Evolutionary conservation across 257 asterid genomes (phyloP), one percentile per base, ranked within the genome.

Genomic region (Gardenia jasminoides): DNA sequence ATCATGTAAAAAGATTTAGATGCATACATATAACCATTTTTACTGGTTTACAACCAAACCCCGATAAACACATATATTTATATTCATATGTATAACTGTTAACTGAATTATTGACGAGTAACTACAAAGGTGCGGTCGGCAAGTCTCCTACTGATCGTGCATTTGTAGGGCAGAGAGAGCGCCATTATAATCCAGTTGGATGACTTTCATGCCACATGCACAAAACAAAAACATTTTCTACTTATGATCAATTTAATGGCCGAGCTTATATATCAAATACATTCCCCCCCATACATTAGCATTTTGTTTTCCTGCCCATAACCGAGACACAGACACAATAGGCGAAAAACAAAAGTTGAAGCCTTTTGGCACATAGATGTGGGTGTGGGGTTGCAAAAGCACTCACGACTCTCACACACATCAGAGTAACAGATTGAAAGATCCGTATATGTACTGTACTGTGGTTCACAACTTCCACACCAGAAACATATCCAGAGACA

Each of bases 351-450:
- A 72, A 81, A 62, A 82, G 75, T 64, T 62, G 79, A 81, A 52
- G 50, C 69, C 69, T 15, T 48, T 78, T 47, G 59, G 78, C 78
- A 30, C 12, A 58, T 83, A 74, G 31, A 33, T 26, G 76, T 44
- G 41, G 17, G n/a, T 24, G 90, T 86, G 90, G 91, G 90, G 88
- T 75, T 68, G 74, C 81, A 85, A 85, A 88, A 80, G 84, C 96
- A 88, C 92, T 87, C 39, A 43, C 73, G 46, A 75, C 61, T 31
- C 61, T 31, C 39, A 36, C 39, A 36, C 41, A 1, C 41, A 36
- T 36, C 41, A 36, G 4, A 36, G 41, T n/a, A n/a, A 5, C 4
- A 36, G 41, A 36, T 36, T 36, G 41, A 36, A 36, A 36, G 41
- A 36, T 36, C 41, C 41, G 26, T 31, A 30, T 30, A 28, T 72